Evolutionary conservation across 306 rosid genomes (phyloP).

Genomic region (Urtica urens): DNA sequence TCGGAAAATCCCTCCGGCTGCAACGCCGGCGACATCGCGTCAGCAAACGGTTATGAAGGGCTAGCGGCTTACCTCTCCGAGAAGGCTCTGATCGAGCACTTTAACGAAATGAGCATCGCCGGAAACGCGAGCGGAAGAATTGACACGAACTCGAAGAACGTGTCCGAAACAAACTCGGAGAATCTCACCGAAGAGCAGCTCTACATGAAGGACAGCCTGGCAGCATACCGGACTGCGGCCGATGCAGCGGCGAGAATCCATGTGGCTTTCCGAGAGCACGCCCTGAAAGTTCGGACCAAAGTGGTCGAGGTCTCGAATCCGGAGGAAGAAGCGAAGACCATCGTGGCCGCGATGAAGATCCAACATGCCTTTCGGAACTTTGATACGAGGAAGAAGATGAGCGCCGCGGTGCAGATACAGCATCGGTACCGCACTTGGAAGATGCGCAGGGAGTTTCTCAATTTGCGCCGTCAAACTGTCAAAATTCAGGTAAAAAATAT

Average conservation of each 20-base stretch:
- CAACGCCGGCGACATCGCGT: conserved; percentile 79
- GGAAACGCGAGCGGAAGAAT: conserved; percentile 81
- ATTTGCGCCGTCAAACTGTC: conserved; percentile 63
- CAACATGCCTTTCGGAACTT: conserved; percentile 80
- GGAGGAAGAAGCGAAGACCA: conserved; percentile 68
- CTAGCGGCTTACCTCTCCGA: conserved; percentile 92
- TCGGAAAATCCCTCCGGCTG: conserved; percentile 59
- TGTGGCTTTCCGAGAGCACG: conserved; percentile 65
- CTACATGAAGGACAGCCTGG: conserved; percentile 54
- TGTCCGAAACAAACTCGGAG: conserved; percentile 30
- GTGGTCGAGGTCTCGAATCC: conserved; percentile 40
- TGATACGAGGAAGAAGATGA: conserved; percentile 43
- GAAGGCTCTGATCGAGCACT: conserved; percentile 70
- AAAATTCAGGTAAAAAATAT: conserved; percentile 85
- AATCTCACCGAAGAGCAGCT: conserved; percentile 64
- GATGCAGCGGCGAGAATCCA: conserved; percentile 96
- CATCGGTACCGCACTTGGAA: conserved; percentile 78
- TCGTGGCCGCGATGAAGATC: conserved; percentile 91
- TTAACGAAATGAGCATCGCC: conserved; percentile 68
- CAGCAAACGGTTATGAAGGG: conserved; percentile 53
- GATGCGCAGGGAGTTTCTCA: conserved; percentile 63
- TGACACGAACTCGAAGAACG: conserved; percentile 32
- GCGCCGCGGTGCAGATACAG: conserved; percentile 87
- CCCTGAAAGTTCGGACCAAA: conserved; percentile 43
- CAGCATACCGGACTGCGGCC: conserved; percentile 82